Conservation (phyloP, 2,329 filamentous ascomycete species). For the Simplicillium aogashimaense region DNA sequence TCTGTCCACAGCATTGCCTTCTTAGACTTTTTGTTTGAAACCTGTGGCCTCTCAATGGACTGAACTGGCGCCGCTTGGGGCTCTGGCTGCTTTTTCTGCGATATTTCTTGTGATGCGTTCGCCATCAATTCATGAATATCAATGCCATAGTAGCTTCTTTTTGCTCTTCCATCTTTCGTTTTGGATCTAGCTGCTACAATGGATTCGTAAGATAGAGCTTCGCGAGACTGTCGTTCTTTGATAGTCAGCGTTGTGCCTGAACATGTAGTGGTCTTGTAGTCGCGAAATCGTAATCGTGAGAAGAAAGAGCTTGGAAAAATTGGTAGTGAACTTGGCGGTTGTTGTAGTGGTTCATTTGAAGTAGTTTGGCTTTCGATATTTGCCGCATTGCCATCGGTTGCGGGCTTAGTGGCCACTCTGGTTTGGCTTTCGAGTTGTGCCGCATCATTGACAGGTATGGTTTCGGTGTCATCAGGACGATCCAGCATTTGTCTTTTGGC, state of each 20-base stretch:
- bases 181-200: conserved; percentile 59
- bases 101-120: conserved; percentile 52
- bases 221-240: conserved; percentile 37
- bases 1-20: conserved; percentile 79
- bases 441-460: neutral
- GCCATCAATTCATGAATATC: conserved; percentile 80
- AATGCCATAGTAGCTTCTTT: conserved; percentile 80
- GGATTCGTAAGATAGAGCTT: conserved; percentile 48
- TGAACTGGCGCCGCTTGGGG: conserved; percentile 24
- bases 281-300: no score
- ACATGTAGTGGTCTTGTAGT: conserved; percentile 41
- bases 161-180: conserved; percentile 57
- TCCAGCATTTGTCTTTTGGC: conserved; percentile 11
- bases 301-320: conserved; percentile 11
- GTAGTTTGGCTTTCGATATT: no score
- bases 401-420: neutral
- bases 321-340: conserved; percentile 1
- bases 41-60: conserved; percentile 28
- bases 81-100: conserved; percentile 19
- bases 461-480: conserved; percentile 1
- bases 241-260: conserved; percentile 48
- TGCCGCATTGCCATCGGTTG: no score
- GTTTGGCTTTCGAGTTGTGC: conserved; percentile 3
- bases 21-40: conserved; percentile 27
- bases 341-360: no score